A percentile compares a stretch with the other conserved stretches of the same genome.
These are phyloP conservation scores for Carex cristatella DNA, from an alignment of 176 grass and related monocot genomes.

Conservation along the genomic window DNA sequence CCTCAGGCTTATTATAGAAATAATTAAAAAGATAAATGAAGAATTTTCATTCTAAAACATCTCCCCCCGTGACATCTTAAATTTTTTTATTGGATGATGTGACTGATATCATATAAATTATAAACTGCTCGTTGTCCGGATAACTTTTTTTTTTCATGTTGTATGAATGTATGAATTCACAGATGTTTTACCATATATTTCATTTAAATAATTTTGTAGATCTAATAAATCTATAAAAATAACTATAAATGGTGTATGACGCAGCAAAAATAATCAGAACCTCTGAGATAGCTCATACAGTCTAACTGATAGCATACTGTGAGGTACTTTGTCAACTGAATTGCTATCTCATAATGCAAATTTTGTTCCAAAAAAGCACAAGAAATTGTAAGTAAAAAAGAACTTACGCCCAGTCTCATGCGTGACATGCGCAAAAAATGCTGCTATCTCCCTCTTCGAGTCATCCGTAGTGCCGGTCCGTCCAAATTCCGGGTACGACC, in stretches of 20 bases:
- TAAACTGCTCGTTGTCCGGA: background rate
- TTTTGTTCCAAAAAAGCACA: background rate
- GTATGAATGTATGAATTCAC: background rate
- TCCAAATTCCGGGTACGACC: constrained; percentile 42
- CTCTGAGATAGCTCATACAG: background rate
- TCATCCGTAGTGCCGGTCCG: constrained; percentile 50
- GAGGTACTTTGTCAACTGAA: background rate
- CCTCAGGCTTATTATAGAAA: no score
- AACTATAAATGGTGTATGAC: background rate
- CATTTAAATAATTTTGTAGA: background rate
- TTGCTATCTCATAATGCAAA: background rate
- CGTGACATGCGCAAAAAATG: constrained; percentile 73
- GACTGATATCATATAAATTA: background rate
- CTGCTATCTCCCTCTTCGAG: constrained; percentile 74
- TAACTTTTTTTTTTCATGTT: background rate
- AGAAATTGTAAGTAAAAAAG: background rate
- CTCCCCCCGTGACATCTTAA: background rate
- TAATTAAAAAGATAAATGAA: no score
- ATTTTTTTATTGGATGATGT: background rate
- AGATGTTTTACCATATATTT: background rate
- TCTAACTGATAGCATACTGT: background rate
- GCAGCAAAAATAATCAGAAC: background rate
- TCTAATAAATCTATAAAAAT: no score
- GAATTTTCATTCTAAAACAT: no score
- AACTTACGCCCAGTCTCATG: constrained; percentile 79